Conservation (phyloP, 2,329 filamentous ascomycete genomes). For the Curvularia sp. region DNA sequence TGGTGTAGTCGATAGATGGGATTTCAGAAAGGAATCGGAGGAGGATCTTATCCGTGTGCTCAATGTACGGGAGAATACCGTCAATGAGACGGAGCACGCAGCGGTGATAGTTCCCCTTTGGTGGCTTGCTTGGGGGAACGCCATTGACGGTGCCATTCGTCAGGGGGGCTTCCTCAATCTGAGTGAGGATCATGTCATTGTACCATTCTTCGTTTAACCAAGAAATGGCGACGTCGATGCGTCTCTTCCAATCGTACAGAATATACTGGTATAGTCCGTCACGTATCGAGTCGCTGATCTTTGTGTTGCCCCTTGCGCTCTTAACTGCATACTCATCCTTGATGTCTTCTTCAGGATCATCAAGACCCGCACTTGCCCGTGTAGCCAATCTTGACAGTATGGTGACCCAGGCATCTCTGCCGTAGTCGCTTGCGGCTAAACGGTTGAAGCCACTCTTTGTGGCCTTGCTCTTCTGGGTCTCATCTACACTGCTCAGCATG, state of each 20-base stretch:
- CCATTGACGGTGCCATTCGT: slow-evolving; percentile 55
- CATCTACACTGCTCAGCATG: slow-evolving; percentile 76
- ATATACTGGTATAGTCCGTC: slow-evolving; percentile 84
- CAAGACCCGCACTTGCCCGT: slow-evolving; percentile 74
- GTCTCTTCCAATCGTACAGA: slow-evolving; percentile 86
- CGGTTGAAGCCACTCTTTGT: slow-evolving; percentile 76
- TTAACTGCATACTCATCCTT: slow-evolving; percentile 63
- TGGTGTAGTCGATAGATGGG: slow-evolving; percentile 74
- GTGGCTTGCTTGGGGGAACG: slow-evolving; percentile 45
- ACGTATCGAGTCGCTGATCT: slow-evolving; percentile 74
- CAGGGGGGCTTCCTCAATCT: slow-evolving; percentile 33
- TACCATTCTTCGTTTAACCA: slow-evolving; percentile 99
- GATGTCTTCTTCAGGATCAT: slow-evolving; percentile 68
- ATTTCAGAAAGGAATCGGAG: slow-evolving; percentile 93
- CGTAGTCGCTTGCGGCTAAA: slow-evolving; percentile 82
- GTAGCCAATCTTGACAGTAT: slow-evolving; percentile 86
- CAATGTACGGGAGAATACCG: slow-evolving; percentile 88
- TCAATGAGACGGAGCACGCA: slow-evolving; percentile 85
- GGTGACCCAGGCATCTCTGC: slow-evolving; percentile 89
- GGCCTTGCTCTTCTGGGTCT: slow-evolving; percentile 62
- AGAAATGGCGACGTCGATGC: slow-evolving; percentile 87
- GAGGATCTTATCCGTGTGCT: slow-evolving; percentile 86
- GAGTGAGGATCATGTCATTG: slow-evolving; percentile 73
- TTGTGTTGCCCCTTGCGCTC: slow-evolving; percentile 45
- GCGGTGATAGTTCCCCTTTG: slow-evolving; percentile 71